These are phyloP conservation scores for Fusarium nurragi DNA, from an alignment of 2,329 filamentous ascomycete genomes.

Conservation along the genomic window DNA sequence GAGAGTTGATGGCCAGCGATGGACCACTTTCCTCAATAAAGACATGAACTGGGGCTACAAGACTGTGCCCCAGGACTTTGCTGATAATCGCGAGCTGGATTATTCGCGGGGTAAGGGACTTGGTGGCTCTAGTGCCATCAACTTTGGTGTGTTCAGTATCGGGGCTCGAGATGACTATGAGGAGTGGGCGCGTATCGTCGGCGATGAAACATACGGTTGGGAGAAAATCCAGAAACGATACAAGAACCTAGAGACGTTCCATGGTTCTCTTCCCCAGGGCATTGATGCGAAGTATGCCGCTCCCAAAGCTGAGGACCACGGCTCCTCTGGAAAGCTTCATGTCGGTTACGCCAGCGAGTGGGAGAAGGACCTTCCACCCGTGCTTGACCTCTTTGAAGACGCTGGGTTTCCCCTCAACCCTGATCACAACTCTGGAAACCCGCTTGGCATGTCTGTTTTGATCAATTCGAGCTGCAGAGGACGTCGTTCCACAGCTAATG, in stretches of 20 bases:
- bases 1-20: conserved; percentile 65
- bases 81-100: conserved; percentile 55
- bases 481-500: conserved; percentile 59
- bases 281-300: conserved; percentile 58
- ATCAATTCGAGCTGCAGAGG: conserved; percentile 62
- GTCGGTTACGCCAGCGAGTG: conserved; percentile 59
- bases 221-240: conserved; percentile 59
- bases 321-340: conserved; percentile 57
- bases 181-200: conserved; percentile 65
- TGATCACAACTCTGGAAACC: conserved; percentile 68
- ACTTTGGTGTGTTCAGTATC: conserved; percentile 63
- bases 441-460: conserved; percentile 62
- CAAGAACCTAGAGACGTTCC: conserved; percentile 64
- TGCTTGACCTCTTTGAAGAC: conserved; percentile 59
- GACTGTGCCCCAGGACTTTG: conserved; percentile 57
- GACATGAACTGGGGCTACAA: conserved; percentile 64
- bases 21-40: conserved; percentile 58
- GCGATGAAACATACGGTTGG: conserved; percentile 66
- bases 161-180: conserved; percentile 70
- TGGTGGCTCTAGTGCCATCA: conserved; percentile 63
- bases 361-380: conserved; percentile 58
- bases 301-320: conserved; percentile 59
- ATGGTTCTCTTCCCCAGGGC: conserved; percentile 51
- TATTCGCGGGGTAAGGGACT: conserved; percentile 62
- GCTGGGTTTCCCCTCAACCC: conserved; percentile 60